Percentiles rank a stretch among this genome's conserved stretches.
These are phyloP conservation scores for Umbellularia californica DNA, from an alignment of 164 flowering plant genomes.

Conservation along the genomic window DNA sequence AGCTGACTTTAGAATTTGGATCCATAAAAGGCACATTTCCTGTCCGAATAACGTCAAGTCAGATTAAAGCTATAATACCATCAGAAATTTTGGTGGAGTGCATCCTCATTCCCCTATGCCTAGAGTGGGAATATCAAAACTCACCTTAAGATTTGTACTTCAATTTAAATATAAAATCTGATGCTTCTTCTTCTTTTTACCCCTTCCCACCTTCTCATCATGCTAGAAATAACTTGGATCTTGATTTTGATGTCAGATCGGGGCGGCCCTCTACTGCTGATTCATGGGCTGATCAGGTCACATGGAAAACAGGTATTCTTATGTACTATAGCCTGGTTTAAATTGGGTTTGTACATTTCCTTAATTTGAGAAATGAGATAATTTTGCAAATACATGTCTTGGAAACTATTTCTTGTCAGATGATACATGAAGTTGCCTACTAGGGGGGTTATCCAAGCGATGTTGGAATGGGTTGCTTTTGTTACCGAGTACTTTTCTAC, in stretches of 20 bases:
- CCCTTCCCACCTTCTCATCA: background rate
- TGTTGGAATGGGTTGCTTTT: no score
- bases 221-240: slow-evolving; percentile 10
- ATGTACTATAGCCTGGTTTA: background rate
- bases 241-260: slow-evolving; percentile 43
- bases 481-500: no score
- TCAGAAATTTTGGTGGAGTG: background rate
- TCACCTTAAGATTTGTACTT: background rate
- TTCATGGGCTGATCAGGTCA: slow-evolving; percentile 91
- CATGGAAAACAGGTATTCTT: slow-evolving; percentile 71
- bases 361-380: background rate
- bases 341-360: background rate
- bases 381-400: background rate
- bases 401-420: background rate
- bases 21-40: no score
- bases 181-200: background rate
- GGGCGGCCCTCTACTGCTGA: slow-evolving; percentile 70
- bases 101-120: background rate
- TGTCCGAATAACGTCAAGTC: no score
- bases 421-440: no score
- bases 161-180: background rate
- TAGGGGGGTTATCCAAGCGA: no score
- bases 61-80: background rate
- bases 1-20: no score
- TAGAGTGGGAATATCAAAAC: background rate